Conservation (phyloP, 345 rosid genomes). For the Anacardium occidentale region DNA sequence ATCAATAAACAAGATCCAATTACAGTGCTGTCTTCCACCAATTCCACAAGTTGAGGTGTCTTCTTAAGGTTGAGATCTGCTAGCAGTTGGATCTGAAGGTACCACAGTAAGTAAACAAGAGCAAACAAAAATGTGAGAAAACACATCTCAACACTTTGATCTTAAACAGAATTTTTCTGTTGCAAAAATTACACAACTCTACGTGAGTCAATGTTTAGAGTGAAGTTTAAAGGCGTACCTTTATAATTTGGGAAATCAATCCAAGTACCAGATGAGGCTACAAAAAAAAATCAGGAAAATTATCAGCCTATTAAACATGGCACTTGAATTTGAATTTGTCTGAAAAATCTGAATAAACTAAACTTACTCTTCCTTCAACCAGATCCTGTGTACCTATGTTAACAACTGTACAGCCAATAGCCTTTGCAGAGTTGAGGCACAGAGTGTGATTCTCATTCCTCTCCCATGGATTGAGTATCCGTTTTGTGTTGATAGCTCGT, state of each 20-base stretch:
- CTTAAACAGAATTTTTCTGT: background rate
- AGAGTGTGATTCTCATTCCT: conserved; percentile 94
- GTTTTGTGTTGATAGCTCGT: conserved; percentile 82
- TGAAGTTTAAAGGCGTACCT: conserved; percentile 45
- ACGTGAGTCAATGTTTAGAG: background rate
- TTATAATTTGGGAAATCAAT: conserved; percentile 89
- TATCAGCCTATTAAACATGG: conserved; percentile 3
- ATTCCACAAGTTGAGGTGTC: conserved; percentile 93
- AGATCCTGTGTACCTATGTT: conserved; percentile 83
- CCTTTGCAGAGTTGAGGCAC: conserved; percentile 91
- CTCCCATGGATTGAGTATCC: conserved; percentile 86
- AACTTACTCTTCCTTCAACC: conserved; percentile 81
- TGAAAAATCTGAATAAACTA: conserved; percentile 18
- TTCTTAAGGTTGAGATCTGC: conserved; percentile 90
- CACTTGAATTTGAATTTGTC: conserved; percentile 12
- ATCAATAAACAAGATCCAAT: conserved; percentile 16
- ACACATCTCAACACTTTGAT: background rate
- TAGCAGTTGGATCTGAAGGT: conserved; percentile 72
- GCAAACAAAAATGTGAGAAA: background rate
- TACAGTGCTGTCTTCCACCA: conserved; percentile 81
- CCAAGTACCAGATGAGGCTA: conserved; percentile 91
- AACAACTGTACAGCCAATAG: conserved; percentile 84
- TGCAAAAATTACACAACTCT: background rate
- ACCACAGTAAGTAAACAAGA: conserved; percentile 13
- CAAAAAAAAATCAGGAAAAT: conserved; percentile 24